Conservation (phyloP, 1,139 yeast genomes). For the Saccharomyces hybrid region DNA sequence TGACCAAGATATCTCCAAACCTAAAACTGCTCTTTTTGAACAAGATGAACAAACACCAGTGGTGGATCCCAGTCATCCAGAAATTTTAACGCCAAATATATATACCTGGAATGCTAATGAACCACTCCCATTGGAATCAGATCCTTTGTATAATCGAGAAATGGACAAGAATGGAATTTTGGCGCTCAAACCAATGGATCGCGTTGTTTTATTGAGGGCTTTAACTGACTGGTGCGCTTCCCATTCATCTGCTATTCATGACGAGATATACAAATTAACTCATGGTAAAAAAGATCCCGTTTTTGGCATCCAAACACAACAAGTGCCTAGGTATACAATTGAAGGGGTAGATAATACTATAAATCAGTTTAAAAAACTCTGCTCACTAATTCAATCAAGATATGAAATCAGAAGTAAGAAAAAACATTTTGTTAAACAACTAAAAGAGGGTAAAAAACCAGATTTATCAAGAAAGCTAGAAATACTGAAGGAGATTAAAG, state of each 20-base stretch:
- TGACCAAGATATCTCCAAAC: constrained; percentile 10
- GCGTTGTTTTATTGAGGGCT: constrained; percentile 41
- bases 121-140: constrained; percentile 20
- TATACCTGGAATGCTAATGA: constrained; percentile 19
- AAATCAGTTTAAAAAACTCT: constrained; percentile 21
- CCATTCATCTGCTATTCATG: constrained; percentile 39
- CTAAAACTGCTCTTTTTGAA: constrained; percentile 18
- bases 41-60: constrained; percentile 23
- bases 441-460: constrained; percentile 25
- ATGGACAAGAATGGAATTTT: constrained; percentile 40
- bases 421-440: constrained; percentile 26
- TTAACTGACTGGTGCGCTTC: constrained; percentile 45
- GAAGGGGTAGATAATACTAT: constrained; percentile 25
- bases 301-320: constrained; percentile 28
- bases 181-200: constrained; percentile 40
- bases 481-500: constrained; percentile 21
- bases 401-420: constrained; percentile 26
- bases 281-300: constrained; percentile 28
- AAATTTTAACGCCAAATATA: constrained; percentile 29
- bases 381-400: constrained; percentile 22
- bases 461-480: constrained; percentile 20
- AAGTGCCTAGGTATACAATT: constrained; percentile 25
- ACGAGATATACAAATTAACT: constrained; percentile 31
- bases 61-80: constrained; percentile 38
- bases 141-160: constrained; percentile 32